Base-by-base conservation (phyloP, 176 grass and related monocot species). In the Eragrostis nindensis region DNA sequence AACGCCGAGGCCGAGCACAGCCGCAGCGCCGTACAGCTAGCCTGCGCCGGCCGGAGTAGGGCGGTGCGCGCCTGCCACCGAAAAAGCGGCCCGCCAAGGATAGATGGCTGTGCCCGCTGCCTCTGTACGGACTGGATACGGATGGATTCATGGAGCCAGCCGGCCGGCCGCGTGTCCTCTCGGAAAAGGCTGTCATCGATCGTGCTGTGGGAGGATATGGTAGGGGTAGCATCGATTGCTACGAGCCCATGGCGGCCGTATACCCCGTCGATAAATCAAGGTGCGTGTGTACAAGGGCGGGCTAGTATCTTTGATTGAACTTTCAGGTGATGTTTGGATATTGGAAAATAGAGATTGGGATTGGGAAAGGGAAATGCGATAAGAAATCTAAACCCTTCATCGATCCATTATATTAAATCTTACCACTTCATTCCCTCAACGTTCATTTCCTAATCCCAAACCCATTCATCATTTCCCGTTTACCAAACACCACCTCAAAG, bases 221-320 rank as follows among this genome's bases (percentile, higher is more conserved):
- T 42, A 70, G 67, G n/a, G 41, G 66, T n/a, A 24, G n/a, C 66
- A 24, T 69, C 68, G 21, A 11, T 40, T 19, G 80, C 44, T 50
- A 74, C 5, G 80, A 59, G 59, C 45, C 57, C 69, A 46, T 46
- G n/a, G 68, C 68, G n/a, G n/a, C 5, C 5, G 38, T 21, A 41
- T 43, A 22, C 19, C 52, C 72, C 52, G 52, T 41, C 39, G 11
- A 55, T 55, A 8, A 16, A 63, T 63, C 26, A 12, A 64, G 14
- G 5, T 13, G 59, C 15, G 4, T 60, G 18, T 24, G 11, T 19
- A 10, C 24, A 2, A 3, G 13, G 4, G 1, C 6, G 1, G 2
- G 19, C n/a, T 11, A 3, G 4, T 5, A 40, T 46, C 16, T 39
- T 52, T 17, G 21, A 59, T 52, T 17, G 21, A 59, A 56, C 36